Evolutionary conservation across 371 early-diverging fungal species (phyloP), one percentile per base, ranked within the genome.

Genomic region (Syncephalastrum contaminatum): DNA sequence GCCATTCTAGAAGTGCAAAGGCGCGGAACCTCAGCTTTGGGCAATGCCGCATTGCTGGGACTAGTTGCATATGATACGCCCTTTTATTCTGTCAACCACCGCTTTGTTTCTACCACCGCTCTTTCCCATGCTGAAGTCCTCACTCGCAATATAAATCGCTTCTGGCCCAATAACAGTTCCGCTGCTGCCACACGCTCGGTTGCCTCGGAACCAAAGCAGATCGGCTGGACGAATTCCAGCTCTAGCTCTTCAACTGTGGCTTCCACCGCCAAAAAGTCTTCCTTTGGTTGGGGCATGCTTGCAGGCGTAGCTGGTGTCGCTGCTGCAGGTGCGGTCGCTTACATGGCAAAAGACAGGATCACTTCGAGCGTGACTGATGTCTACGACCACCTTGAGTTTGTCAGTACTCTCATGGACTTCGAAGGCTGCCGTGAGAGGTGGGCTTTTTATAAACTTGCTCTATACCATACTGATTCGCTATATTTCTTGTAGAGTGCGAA

Each of bases 51-150:
- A 18, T 72, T 83, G n/a, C 54, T 85, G 25, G 86, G 86, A 2
- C 63, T 85, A 43, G 43, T 85, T 41, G 86, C 84, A 8, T 85
- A 69, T 54, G 86, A 85, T 51, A 79, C 86, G 2, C 86, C 86
- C 0, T 85, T 81, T 57, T 82, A 75, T 60, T 81, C 82, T 8
- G 60, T 85, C 24, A 81, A 80, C 49, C 67, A 73, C 16, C 62
- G 68, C 5, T 70, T 72, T 46, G 51, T 84, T 6, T 66, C 83
- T 1, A 59, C 69, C 1, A 72, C 71, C 19, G 75, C 71, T 10
- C 25, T 54, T 27, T 54, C 50, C 2, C 61, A 67, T 36, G 61
- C 66, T 1, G 66, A 58, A 39, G 51, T 58, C 39, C 15, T 67
- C 10, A 56, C 51, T 15, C 57, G 58, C 4, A 45, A 57, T 22